phyloP scores from a whole-genome alignment of 345 rosid genomes.

The Aegle marmelos region DNA sequence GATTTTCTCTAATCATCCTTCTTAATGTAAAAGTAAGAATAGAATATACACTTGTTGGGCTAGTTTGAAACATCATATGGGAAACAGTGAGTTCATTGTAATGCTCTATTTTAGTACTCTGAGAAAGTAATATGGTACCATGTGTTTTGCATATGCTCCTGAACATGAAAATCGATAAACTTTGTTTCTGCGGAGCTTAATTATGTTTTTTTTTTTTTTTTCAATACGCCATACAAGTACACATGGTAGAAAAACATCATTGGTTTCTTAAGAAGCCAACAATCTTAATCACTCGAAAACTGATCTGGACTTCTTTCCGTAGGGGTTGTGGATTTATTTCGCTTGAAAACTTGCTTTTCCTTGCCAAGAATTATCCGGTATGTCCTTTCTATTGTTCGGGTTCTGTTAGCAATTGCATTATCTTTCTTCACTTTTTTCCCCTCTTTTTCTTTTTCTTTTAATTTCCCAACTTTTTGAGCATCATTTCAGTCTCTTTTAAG shows the following conservation, averaged over 20 bases:
- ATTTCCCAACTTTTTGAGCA: neutral
- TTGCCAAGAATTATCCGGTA: conserved; percentile 87
- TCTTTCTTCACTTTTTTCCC: neutral
- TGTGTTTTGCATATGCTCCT: neutral
- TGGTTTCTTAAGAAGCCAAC: neutral
- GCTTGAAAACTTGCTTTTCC: conserved; percentile 86
- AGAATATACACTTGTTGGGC: neutral
- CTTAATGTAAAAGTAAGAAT: neutral
- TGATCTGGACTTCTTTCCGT: conserved; percentile 19
- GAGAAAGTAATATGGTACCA: neutral
- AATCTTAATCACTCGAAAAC: neutral
- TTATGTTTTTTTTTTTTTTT: neutral
- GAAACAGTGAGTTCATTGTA: neutral
- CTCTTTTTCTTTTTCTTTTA: neutral
- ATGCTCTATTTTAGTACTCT: neutral
- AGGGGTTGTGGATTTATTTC: conserved; percentile 94
- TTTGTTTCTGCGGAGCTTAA: neutral
- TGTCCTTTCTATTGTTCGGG: conserved; percentile 11
- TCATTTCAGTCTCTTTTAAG: neutral
- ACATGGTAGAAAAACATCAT: neutral
- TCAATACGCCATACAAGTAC: neutral
- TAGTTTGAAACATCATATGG: neutral
- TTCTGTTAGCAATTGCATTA: conserved; percentile 7
- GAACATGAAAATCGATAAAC: neutral
- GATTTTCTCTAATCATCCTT: neutral